phyloP scores from a whole-genome alignment of 768 basidiomycete species.

The Mycena chlorophos region DNA sequence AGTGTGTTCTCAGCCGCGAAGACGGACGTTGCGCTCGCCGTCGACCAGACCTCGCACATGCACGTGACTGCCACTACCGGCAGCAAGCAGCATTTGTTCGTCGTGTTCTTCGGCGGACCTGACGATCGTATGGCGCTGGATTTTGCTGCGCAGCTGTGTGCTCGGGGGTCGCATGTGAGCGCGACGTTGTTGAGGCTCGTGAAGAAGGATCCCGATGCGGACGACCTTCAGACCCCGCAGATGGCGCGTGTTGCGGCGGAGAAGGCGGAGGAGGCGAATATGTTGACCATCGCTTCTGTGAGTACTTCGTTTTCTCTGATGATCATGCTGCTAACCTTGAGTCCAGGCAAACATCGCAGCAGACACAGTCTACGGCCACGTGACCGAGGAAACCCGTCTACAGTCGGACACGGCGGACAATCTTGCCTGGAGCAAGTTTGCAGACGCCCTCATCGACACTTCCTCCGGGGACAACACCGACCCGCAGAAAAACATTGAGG shows the following conservation, averaged over 20 bases:
- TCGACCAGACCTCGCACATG: slow-evolving; percentile 56
- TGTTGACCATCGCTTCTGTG: slow-evolving; percentile 51
- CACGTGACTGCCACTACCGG: slow-evolving; percentile 16
- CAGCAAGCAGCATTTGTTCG: slow-evolving; percentile 64
- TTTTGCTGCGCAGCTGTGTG: slow-evolving; percentile 82
- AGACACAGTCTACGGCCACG: slow-evolving; percentile 71
- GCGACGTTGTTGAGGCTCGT: slow-evolving; percentile 75
- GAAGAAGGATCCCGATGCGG: slow-evolving; percentile 42
- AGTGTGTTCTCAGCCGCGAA: slow-evolving; percentile 70
- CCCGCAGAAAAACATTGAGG: slow-evolving; percentile 61
- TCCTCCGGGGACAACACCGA: slow-evolving; percentile 20
- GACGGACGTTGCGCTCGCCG: slow-evolving; percentile 80
- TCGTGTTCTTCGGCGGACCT: slow-evolving; percentile 93
- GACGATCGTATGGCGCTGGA: slow-evolving; percentile 88
- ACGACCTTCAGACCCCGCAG: slow-evolving; percentile 24
- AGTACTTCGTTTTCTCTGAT: slow-evolving; percentile 19
- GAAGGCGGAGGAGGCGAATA: slow-evolving; percentile 38
- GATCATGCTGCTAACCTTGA: not conserved
- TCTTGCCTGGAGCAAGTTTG: slow-evolving; percentile 67
- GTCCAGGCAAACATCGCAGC: slow-evolving; percentile 35
- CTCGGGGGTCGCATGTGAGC: slow-evolving; percentile 53
- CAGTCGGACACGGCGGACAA: slow-evolving; percentile 86
- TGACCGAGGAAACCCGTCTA: slow-evolving; percentile 62
- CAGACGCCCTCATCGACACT: slow-evolving; percentile 19
- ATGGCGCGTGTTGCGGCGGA: slow-evolving; percentile 29